A percentile compares a stretch with the other conserved stretches of the same genome.
Evolutionary conservation across 352 stramenopile species (phyloP).

Genomic region (Peronospora belbahrii): DNA sequence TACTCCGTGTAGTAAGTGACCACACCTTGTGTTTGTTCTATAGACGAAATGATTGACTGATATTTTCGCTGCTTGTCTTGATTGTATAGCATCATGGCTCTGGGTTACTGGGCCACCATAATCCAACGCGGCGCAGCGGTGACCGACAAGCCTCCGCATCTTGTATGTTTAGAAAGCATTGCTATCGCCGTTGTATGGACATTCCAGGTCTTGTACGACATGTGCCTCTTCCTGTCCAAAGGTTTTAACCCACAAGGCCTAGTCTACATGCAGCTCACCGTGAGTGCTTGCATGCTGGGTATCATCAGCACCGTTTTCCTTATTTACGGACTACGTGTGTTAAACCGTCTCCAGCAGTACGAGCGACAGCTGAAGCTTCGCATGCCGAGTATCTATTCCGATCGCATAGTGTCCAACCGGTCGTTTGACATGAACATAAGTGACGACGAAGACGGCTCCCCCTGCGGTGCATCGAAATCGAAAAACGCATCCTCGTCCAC

Average conservation of each 20-base stretch:
- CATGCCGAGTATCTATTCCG: conserved; percentile 28
- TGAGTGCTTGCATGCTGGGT: conserved; percentile 33
- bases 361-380: conserved; percentile 29
- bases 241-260: conserved; percentile 33
- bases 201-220: conserved; percentile 37
- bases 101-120: conserved; percentile 42
- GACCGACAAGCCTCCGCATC: conserved; percentile 24
- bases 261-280: conserved; percentile 34
- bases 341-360: conserved; percentile 30
- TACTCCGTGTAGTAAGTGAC: conserved; percentile 45
- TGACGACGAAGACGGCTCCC: conserved; percentile 26
- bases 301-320: conserved; percentile 38
- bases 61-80: conserved; percentile 4
- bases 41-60: conserved; percentile 1
- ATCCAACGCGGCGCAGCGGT: conserved; percentile 32
- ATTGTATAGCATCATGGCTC: conserved; percentile 31
- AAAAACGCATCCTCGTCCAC: conserved; percentile 11
- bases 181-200: conserved; percentile 33
- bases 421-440: conserved; percentile 36
- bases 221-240: conserved; percentile 36
- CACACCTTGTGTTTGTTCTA: neutral
- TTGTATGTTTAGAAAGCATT: conserved; percentile 28
- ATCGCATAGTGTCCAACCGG: conserved; percentile 30
- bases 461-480: conserved; percentile 10
- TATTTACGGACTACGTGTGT: conserved; percentile 34